Evolutionary conservation across 2,329 filamentous ascomycete species (phyloP), one percentile per base, ranked within the genome.

Genomic region (Neoarthrinium moseri): DNA sequence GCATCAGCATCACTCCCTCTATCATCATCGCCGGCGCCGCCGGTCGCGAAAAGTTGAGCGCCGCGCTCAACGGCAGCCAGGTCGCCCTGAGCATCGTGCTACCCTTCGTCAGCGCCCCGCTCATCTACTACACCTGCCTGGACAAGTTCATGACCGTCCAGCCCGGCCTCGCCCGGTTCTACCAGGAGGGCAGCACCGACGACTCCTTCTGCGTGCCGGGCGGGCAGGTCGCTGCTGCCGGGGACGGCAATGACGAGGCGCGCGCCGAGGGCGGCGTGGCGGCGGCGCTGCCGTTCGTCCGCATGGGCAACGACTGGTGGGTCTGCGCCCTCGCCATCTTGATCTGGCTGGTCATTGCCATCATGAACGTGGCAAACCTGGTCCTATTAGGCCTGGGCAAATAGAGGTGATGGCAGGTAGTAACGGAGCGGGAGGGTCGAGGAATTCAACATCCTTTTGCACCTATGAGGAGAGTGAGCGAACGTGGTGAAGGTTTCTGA

Each of bases 11-110:
- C 62, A 84, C 84, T 2, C 90, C 90, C 0, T 85, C 81, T 48
- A 90, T 95, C 63, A 83, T 94, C 59, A 90, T 95, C 49, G 90
- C 90, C 0, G 90, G 79, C 0, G 86, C 88, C 0, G 82, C 94
- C 0, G 90, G 90, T 0, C 78, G 80, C 18, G 64, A 80, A 0
- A 89, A 89, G 0, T 72, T 95, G 4, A 82, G 83, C 35, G 76
- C 77, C 5, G 87, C 89, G 0, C 70, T 95, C 23, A 89, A 86
- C 22, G 90, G 79, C 0, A 85, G 78, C 3, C 90, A 95, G 65
- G 89, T 95, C 6, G 86, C 81, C 0, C 73, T 95, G 12, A 89
- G 84, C 56, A 78, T 91, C 10, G 87, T 91, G 11, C 64, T 95
- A 42, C 90, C 90, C 0, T 91, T 95, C 60, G 81, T 92, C n/a